These are phyloP conservation scores for Funneliformis mosseae DNA, from an alignment of 192 early-diverging fungal species.

Conservation along the genomic window DNA sequence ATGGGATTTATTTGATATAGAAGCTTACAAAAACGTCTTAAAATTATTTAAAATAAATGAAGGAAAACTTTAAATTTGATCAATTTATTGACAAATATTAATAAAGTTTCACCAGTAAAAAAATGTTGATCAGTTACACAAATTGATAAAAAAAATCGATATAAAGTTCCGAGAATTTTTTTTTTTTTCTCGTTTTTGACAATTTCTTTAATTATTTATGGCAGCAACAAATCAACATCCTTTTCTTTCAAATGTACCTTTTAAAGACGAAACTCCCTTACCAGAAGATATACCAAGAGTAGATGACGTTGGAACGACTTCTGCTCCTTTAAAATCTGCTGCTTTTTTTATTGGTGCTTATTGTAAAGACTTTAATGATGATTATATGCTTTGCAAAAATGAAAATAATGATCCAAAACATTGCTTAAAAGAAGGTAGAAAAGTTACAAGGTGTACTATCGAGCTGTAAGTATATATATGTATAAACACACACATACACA, in stretches of 20 bases:
- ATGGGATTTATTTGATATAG: neutral
- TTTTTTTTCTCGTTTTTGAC: neutral
- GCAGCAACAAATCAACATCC: neutral
- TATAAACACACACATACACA: neutral
- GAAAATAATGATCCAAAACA: conserved; percentile 87
- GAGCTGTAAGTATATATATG: conserved; percentile 61
- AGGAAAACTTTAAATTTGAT: neutral
- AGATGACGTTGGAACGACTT: conserved; percentile 86
- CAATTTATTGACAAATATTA: too few species aligned
- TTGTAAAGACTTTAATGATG: conserved; percentile 93
- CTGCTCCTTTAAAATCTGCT: conserved; percentile 90
- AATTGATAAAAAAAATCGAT: neutral
- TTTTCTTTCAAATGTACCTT: conserved; percentile 30
- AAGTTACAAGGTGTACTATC: conserved; percentile 93
- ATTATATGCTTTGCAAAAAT: conserved; percentile 97
- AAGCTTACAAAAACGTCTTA: neutral
- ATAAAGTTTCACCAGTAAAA: too few species aligned
- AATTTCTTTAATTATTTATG: neutral
- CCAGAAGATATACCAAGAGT: conserved; percentile 71
- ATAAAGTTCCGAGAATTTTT: neutral
- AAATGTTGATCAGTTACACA: neutral
- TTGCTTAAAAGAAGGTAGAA: conserved; percentile 92
- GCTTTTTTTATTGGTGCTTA: conserved; percentile 86
- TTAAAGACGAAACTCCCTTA: conserved; percentile 82
- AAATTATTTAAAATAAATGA: neutral